Base-by-base conservation (phyloP, 345 rosid genomes). In the Gossypium longicalyx region DNA sequence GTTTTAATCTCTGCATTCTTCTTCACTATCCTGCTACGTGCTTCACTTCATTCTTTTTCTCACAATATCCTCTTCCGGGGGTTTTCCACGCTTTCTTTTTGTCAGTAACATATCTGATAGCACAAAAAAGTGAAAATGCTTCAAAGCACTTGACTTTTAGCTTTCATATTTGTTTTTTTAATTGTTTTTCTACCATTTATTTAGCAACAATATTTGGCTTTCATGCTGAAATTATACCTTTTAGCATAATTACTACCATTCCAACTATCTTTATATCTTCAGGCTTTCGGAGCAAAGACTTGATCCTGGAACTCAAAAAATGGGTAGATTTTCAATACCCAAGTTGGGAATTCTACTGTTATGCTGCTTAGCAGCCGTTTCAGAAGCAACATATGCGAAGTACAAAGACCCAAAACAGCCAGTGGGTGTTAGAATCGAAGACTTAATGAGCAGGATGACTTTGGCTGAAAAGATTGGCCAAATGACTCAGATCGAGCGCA, bases 381-480 rank as follows among this genome's bases (percentile, higher is more conserved):
- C 82, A 19, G 85, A 77, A 17, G 82, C 83, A 41, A 65, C 70
- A n/a, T 82, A 87, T 77, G 13, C 77, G 44, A 87, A 74, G 76
- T 94, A 92, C 83, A 92, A 89, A 49, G 93, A 92, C 71, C 88
- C 97, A 59, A 83, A 75, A 29, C 89, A 83, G 79, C 92, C 91
- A 12, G 0, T 89, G 49, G 76, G 64, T 62, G 82, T 71, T 58
- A 87, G 98, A 79, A 84, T 92, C 67, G 81, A 77, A 61, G 96
- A 92, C 82, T 74, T 94, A 69, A 79, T 94, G 92, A 81, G 69
- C 0, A 78, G 94, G 73, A 94, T 94, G 98, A 94, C 91, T 22
- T 83, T 91, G 1, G 89, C 82, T 22, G 98, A 93, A 76, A 93
- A 93, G 84, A 87, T 93, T 23, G 97, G 98, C 62, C 98, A 94